Percentiles rank a stretch among this genome's conserved stretches.
Conservation (phyloP, 371 early-diverging fungal species). For the Mortierella sp. region DNA sequence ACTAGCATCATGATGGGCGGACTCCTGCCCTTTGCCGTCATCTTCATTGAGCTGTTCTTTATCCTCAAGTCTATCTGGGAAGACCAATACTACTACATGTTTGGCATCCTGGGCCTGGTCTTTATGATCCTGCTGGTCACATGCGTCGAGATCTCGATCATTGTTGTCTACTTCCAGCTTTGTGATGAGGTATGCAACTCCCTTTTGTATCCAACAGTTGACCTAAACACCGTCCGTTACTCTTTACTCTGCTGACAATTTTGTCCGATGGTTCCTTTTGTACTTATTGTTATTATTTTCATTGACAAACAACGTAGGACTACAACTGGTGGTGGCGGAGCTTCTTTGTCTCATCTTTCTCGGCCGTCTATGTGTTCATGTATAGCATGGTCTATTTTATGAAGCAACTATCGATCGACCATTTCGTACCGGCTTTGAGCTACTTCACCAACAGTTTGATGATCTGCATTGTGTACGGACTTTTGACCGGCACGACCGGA, state of each 20-base stretch:
- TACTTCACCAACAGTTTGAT: slow-evolving; percentile 67
- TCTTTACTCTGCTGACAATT: background rate
- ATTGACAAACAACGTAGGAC: no score
- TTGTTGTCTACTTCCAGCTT: slow-evolving; percentile 91
- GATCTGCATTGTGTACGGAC: slow-evolving; percentile 62
- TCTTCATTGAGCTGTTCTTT: slow-evolving; percentile 91
- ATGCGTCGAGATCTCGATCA: slow-evolving; percentile 84
- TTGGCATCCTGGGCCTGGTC: slow-evolving; percentile 86
- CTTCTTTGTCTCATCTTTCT: slow-evolving; percentile 79
- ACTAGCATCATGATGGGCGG: slow-evolving; percentile 80
- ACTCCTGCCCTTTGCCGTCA: slow-evolving; percentile 89
- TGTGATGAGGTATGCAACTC: slow-evolving; percentile 74
- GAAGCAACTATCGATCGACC: slow-evolving; percentile 59
- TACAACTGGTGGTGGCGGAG: slow-evolving; percentile 89
- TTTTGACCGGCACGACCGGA: slow-evolving; percentile 84
- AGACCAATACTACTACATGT: slow-evolving; percentile 91
- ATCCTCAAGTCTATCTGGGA: slow-evolving; percentile 95
- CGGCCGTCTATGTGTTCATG: slow-evolving; percentile 79
- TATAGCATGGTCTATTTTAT: slow-evolving; percentile 68
- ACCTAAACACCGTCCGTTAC: background rate
- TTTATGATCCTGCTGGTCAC: slow-evolving; percentile 86
- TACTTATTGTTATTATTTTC: no score
- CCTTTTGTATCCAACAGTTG: background rate
- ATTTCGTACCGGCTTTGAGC: slow-evolving; percentile 65
- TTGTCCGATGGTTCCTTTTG: no score